A percentile compares a stretch with the other conserved stretches of the same genome.
These are phyloP conservation scores for Ballota nigra DNA, from an alignment of 257 asterid species.

Conservation along the genomic window DNA sequence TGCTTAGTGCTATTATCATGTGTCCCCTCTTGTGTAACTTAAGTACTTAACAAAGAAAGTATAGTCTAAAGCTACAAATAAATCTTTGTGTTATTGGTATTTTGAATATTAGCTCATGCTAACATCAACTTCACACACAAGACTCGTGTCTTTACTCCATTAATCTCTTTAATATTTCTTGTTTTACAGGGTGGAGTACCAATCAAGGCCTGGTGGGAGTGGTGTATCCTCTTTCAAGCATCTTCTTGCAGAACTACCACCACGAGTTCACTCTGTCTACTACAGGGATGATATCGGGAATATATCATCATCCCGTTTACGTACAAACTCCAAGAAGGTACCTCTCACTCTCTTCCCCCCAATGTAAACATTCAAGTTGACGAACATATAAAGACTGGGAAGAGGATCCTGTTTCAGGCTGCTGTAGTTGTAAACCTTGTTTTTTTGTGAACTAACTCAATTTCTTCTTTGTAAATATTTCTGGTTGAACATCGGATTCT, in stretches of 20 bases:
- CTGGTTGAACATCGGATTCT: slow-evolving; percentile 10
- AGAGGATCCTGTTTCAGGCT: slow-evolving; percentile 5
- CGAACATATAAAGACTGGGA: slow-evolving; percentile 8
- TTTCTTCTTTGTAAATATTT: slow-evolving; percentile 1
- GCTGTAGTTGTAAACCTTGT: not conserved
- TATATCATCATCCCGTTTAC: slow-evolving; percentile 86
- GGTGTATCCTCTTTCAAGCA: slow-evolving; percentile 91
- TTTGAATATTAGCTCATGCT: slow-evolving; percentile 1
- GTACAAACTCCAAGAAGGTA: slow-evolving; percentile 78
- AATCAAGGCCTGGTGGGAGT: slow-evolving; percentile 60
- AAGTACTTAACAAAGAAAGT: slow-evolving; percentile 7
- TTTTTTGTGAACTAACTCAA: slow-evolving; percentile 15
- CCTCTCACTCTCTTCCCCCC: slow-evolving; percentile 17
- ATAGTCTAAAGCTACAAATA: not conserved
- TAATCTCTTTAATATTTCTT: slow-evolving; percentile 15
- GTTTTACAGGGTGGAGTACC: slow-evolving; percentile 86
- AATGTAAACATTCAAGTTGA: not conserved
- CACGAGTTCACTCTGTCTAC: slow-evolving; percentile 96
- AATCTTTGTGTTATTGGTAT: slow-evolving; percentile 17
- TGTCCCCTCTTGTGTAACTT: not conserved
- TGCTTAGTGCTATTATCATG: not conserved
- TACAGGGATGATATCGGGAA: slow-evolving; percentile 96
- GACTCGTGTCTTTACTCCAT: slow-evolving; percentile 17
- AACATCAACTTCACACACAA: not conserved
- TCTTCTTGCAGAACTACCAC: slow-evolving; percentile 89